Base-by-base conservation (phyloP, 192 early-diverging fungal species). In the Entomortierella parvispora region DNA sequence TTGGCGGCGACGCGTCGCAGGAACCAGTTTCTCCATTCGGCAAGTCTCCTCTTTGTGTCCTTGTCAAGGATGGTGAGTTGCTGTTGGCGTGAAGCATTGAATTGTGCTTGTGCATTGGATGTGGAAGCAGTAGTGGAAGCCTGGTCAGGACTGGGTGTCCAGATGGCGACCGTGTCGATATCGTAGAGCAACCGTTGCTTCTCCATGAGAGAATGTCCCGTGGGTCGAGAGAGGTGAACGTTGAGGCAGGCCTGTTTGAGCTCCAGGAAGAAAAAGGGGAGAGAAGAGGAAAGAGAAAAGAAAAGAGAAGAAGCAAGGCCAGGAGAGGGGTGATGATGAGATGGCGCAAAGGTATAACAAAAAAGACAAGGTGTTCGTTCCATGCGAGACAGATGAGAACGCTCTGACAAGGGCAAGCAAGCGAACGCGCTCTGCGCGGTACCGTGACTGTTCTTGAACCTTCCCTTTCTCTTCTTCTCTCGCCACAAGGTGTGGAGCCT, bases 151-250 rank as follows among this genome's bases (percentile, higher is more conserved):
- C 72, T 62, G 60, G 80, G 80, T 29, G 69, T 82, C 72, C 74
- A 82, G 33, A 70, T 49, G 49, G 80, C 80, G 48, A 78, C 48
- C 22, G 66, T 68, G 52, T 82, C 74, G 46, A 82, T 67, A 48
- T 82, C 80, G 52, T 82, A 82, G 31, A 82, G 65, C 25, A 64
- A 62, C 12, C 57, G 61, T 53, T 72, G 70, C 43, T 72, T 72
- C 62, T 72, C 70, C 70, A 72, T 72, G 20, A 14, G 15, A n/a
- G 12, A 52, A 17, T n/a, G 37, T 40, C 37, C 37, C 37, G 5
- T 40, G 5, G 5, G 5, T 40, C 37, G 37, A 9, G 37, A 40
- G 5, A n/a, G n/a, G n/a, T n/a, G n/a, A n/a, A n/a, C n/a, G n/a
- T n/a, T n/a, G n/a, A n/a, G n/a, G n/a, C n/a, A n/a, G n/a, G n/a